These are phyloP conservation scores for Acacia melanoxylon DNA, from an alignment of 306 rosid species.

Conservation along the genomic window DNA sequence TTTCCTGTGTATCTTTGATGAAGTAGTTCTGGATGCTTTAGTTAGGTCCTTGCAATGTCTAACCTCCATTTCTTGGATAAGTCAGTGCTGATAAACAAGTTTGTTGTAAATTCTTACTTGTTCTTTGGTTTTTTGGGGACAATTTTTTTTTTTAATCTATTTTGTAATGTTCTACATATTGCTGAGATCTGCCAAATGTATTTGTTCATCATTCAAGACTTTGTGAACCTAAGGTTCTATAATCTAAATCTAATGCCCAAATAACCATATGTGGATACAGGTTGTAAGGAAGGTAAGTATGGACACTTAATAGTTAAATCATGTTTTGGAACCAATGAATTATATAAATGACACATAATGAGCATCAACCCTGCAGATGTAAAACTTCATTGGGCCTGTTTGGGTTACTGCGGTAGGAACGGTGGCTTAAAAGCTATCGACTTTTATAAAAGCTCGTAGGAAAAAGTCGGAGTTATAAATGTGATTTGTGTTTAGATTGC, in stretches of 20 bases:
- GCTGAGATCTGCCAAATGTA: neutral
- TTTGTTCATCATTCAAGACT: constrained; percentile 2
- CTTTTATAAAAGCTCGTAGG: too few species aligned
- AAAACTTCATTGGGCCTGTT: constrained; percentile 7
- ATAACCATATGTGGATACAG: neutral
- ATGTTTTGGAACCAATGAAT: neutral
- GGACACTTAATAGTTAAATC: neutral
- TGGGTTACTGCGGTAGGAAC: too few species aligned
- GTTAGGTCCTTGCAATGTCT: neutral
- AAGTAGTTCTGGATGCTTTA: constrained; percentile 28
- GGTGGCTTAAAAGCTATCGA: too few species aligned
- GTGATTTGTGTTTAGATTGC: too few species aligned
- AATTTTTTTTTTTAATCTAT: constrained; percentile 25
- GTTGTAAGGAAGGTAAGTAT: neutral
- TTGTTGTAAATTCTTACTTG: constrained; percentile 30
- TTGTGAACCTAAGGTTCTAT: neutral
- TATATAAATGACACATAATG: neutral
- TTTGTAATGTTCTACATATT: neutral
- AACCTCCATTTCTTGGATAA: constrained; percentile 1
- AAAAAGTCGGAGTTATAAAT: too few species aligned
- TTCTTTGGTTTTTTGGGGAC: constrained; percentile 25
- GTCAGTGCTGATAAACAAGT: constrained; percentile 28
- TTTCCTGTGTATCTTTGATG: constrained; percentile 59
- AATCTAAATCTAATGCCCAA: neutral
- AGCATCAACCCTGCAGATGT: neutral